Base-by-base conservation (phyloP, 2,329 filamentous ascomycete species). In the Zasmidium citrigriseum region DNA sequence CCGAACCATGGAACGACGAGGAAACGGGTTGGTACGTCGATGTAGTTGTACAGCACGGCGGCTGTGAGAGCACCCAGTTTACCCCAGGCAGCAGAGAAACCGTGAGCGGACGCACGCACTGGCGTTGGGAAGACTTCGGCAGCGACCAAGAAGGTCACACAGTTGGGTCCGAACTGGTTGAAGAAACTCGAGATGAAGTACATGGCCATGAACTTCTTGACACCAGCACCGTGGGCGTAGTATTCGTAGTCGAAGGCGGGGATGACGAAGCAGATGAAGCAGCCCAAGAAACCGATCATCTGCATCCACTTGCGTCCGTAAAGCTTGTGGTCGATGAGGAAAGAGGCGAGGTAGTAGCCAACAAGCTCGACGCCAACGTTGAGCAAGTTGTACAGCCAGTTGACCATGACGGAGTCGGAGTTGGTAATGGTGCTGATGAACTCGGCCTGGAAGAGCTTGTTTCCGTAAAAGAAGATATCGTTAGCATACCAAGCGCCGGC, bases 381-480 rank as follows among this genome's bases (percentile, higher is more conserved):
- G 82, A 92, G 83, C 73, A 98, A 77, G 78, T 95, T 96, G 88
- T 92, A 98, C 48, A 91, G 81, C 93, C 93, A 98, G 60, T 84
- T 88, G 29, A 87, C 88, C 85, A 96, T 89, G 73, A 97, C 85
- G 7, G 89, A 91, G 18, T 64, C 59, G 29, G 54, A 59, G 38
- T 59, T 46, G 55, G 87, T 89, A 66, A 97, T 88, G 71, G 95
- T 89, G 27, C 80, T 80, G 77, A 97, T 96, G 78, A 97, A 97
- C 73, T 93, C 85, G 62, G 84, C 85, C 78, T 96, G 93, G 84
- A 97, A 97, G 54, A 97, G 88, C 83, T 96, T 97, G 88, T 96
- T 97, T 68, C 93, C 93, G 80, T 98, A 98, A 82, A 98, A 98
- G 83, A 98, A 97, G 66, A 98, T 89, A 72, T 98, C 93, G 76